Conservation (phyloP, 805 yeast species). For the Lachancea nothofagi region DNA sequence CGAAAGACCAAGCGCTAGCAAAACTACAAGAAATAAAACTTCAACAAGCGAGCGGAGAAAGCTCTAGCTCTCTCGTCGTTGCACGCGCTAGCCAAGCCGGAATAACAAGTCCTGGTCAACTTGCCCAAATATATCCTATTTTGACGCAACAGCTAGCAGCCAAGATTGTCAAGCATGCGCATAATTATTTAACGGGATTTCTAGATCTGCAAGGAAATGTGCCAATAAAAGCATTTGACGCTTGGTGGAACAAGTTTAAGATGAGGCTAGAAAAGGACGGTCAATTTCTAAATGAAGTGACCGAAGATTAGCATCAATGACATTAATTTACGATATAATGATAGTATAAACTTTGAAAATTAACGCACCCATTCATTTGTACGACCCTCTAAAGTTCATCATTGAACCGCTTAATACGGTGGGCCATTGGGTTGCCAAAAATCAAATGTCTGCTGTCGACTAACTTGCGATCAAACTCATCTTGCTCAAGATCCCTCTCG, state of each 20-base stretch:
- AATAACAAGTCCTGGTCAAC: conserved; percentile 27
- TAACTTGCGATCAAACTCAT: conserved; percentile 37
- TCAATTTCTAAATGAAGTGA: conserved; percentile 57
- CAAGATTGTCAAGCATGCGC: conserved; percentile 86
- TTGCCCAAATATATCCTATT: conserved; percentile 35
- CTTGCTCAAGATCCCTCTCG: conserved; percentile 32
- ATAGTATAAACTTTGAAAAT: background rate
- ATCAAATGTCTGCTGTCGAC: conserved; percentile 52
- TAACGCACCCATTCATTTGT: background rate
- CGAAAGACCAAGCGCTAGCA: conserved; percentile 57
- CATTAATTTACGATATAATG: background rate
- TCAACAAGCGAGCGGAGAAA: conserved; percentile 15
- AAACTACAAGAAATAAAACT: conserved; percentile 44
- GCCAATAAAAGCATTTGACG: conserved; percentile 79
- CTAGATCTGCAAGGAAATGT: conserved; percentile 75
- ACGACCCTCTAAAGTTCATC: conserved; percentile 40
- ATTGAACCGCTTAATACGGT: conserved; percentile 49
- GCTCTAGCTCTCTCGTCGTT: conserved; percentile 26
- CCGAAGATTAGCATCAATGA: conserved; percentile 16
- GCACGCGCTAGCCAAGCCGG: conserved; percentile 20
- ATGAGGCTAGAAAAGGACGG: conserved; percentile 74
- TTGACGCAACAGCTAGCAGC: conserved; percentile 65
- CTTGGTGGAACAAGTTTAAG: conserved; percentile 93
- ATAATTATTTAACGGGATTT: conserved; percentile 85
- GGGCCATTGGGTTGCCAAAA: conserved; percentile 74